Evolutionary conservation across 768 basidiomycete species (phyloP), one percentile per base, ranked within the genome.

Genomic region (Leccinum boreale): DNA sequence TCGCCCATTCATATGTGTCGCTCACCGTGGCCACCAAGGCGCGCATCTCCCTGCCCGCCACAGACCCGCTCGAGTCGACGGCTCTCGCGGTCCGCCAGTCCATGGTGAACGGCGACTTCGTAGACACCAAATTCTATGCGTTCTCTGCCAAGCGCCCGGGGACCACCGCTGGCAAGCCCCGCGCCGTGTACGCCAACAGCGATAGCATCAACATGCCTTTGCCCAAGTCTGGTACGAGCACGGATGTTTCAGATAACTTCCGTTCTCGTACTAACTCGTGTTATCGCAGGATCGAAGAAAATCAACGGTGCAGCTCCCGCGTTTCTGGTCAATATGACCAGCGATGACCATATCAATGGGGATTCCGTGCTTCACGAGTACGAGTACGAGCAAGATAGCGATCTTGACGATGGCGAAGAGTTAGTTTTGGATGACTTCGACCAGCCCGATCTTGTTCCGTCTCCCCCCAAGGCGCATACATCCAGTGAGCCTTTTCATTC

Each of bases 111-210:
- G 69, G 71, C 8, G 65, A 68, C 42, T 69, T 70, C 42, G 53
- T 69, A 1, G 65, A 70, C 46, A 71, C 69, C 6, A 71, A 67
- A 33, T 70, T 73, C 39, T 62, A 73, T 14, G 71, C 28, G 26
- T 69, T 67, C 53, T 70, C 71, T 15, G 50, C 59, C 14, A 65
- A 57, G 49, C 50, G 57, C 23, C 21, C 53, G 2, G 50, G 61
- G 11, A 8, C 45, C 12, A 58, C 48, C 31, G 66, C 61, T 53
- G 58, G 64, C 23, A 65, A 35, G 14, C 70, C 68, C 2, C 70
- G 66, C 28, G 33, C 57, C 48, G 61, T 70, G 50, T 70, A 72
- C 23, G 69, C 58, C 42, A 70, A 66, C 19, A 61, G 19, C 3
- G 28, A 36, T n/a, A 64, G 68, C 53, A 52, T 64, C 6, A 52